Percentiles rank a stretch among this genome's conserved stretches.
These are phyloP conservation scores for Penicillium daleae DNA, from an alignment of 495 filamentous ascomycete species.

Conservation along the genomic window DNA sequence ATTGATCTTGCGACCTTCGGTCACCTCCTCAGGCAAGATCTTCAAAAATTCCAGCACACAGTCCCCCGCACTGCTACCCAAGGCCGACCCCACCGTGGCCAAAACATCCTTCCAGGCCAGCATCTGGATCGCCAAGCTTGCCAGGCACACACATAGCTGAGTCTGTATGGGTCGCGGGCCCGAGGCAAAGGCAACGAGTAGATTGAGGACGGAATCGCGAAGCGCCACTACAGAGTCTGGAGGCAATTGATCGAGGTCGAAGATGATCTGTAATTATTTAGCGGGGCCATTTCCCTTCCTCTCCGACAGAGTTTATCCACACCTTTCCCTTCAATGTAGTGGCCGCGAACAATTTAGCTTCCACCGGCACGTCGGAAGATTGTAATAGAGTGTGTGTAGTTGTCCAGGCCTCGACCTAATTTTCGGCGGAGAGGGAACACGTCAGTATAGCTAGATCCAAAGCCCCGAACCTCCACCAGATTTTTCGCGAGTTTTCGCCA, in stretches of 20 bases:
- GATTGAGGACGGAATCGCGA: conserved; percentile 77
- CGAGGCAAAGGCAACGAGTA: conserved; percentile 75
- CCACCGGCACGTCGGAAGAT: conserved; percentile 68
- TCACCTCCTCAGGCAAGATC: conserved; percentile 98
- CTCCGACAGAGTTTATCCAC: conserved; percentile 23
- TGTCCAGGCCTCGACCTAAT: conserved; percentile 84
- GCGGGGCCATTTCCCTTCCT: not conserved
- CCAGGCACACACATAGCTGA: conserved; percentile 92
- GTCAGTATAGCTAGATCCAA: conserved; percentile 14
- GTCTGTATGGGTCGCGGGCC: conserved; percentile 91
- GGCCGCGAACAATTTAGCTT: conserved; percentile 92
- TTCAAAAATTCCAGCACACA: conserved; percentile 93
- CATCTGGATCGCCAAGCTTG: conserved; percentile 95
- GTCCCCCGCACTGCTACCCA: conserved; percentile 77
- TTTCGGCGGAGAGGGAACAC: not conserved
- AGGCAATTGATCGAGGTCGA: conserved; percentile 84
- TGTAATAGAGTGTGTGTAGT: conserved; percentile 84
- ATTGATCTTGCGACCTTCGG: conserved; percentile 97
- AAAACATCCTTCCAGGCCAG: conserved; percentile 93
- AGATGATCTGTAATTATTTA: conserved; percentile 68
- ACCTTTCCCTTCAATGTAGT: conserved; percentile 99
- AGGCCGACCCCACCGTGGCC: conserved; percentile 70
- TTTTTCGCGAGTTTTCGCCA: not conserved
- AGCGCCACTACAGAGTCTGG: conserved; percentile 71
- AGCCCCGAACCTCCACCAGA: not conserved